Conservation (phyloP, 805 yeast genomes). For the Saccharomycopsis fodiens region DNA sequence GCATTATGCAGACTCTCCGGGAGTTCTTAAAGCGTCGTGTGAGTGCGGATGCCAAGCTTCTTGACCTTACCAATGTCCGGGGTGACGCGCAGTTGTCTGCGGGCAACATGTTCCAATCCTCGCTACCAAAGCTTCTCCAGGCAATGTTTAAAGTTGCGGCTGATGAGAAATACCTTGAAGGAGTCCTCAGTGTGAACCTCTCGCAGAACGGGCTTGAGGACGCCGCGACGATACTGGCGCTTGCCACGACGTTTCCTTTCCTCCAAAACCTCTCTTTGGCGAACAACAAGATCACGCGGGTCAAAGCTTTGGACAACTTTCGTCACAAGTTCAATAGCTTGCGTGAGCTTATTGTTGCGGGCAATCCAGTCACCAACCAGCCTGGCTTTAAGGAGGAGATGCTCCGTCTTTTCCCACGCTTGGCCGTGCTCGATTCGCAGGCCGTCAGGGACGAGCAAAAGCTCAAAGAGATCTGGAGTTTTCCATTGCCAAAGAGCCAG, state of each 20-base stretch:
- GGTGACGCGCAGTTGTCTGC: constrained; percentile 53
- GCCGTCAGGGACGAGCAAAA: constrained; percentile 67
- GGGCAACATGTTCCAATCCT: constrained; percentile 58
- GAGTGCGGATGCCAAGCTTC: constrained; percentile 52
- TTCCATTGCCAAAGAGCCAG: constrained; percentile 50
- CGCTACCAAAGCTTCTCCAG: constrained; percentile 73
- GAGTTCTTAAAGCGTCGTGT: constrained; percentile 60
- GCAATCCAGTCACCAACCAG: constrained; percentile 60
- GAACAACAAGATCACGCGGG: constrained; percentile 56
- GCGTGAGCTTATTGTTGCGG: constrained; percentile 68
- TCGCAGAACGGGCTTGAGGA: constrained; percentile 61
- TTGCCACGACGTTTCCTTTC: constrained; percentile 68
- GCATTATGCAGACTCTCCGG: constrained; percentile 56
- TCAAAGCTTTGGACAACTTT: constrained; percentile 65
- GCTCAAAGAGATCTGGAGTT: constrained; percentile 40
- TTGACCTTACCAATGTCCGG: constrained; percentile 60
- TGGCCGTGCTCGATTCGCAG: constrained; percentile 71
- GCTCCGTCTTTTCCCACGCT: constrained; percentile 67
- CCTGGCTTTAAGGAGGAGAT: constrained; percentile 52
- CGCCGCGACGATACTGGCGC: constrained; percentile 34
- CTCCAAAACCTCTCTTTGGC: constrained; percentile 75
- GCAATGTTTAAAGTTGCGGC: constrained; percentile 81
- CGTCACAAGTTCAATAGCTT: constrained; percentile 63
- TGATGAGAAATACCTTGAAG: constrained; percentile 32
- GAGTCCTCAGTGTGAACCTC: constrained; percentile 62